phyloP scores from a whole-genome alignment of 2,329 filamentous ascomycete species.

The Celoporthe dispersa region DNA sequence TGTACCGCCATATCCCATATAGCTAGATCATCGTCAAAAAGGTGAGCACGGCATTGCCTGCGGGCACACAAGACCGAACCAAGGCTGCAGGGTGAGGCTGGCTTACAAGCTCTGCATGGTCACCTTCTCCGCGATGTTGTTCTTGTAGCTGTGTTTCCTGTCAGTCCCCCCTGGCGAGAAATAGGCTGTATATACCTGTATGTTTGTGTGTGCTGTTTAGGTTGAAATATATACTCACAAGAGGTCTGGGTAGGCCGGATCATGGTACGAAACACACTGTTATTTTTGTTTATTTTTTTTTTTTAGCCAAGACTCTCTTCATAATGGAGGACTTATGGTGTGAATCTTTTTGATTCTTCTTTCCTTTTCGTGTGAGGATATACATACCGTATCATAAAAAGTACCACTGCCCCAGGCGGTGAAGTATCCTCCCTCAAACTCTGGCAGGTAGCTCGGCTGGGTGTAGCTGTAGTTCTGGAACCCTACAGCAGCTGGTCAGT shows the following conservation, averaged over 20 bases:
- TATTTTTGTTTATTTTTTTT: too few species aligned
- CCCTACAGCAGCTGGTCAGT: slow-evolving; percentile 31
- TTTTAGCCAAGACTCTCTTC: too few species aligned
- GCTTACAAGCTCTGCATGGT: slow-evolving; percentile 52
- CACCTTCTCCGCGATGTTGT: slow-evolving; percentile 55
- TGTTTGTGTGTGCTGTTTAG: not conserved
- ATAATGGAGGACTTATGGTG: too few species aligned
- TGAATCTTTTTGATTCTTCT: too few species aligned
- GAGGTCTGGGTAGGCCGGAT: slow-evolving; percentile 54
- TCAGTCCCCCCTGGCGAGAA: not conserved
- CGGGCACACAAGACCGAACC: too few species aligned
- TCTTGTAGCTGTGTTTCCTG: slow-evolving; percentile 47
- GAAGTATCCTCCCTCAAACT: slow-evolving; percentile 59
- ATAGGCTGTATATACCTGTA: not conserved
- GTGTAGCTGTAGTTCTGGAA: slow-evolving; percentile 59
- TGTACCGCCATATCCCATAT: slow-evolving; percentile 60
- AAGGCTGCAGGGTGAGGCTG: too few species aligned
- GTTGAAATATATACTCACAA: slow-evolving; percentile 41
- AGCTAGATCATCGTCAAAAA: too few species aligned
- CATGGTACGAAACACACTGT: slow-evolving; percentile 49
- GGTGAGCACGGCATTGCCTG: too few species aligned
- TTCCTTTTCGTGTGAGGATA: too few species aligned
- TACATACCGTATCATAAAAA: slow-evolving; percentile 53
- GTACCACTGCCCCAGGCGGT: slow-evolving; percentile 54
- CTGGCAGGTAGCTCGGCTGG: slow-evolving; percentile 57